Conservation (phyloP, 371 early-diverging fungal species). For the Mortierella sp. region DNA sequence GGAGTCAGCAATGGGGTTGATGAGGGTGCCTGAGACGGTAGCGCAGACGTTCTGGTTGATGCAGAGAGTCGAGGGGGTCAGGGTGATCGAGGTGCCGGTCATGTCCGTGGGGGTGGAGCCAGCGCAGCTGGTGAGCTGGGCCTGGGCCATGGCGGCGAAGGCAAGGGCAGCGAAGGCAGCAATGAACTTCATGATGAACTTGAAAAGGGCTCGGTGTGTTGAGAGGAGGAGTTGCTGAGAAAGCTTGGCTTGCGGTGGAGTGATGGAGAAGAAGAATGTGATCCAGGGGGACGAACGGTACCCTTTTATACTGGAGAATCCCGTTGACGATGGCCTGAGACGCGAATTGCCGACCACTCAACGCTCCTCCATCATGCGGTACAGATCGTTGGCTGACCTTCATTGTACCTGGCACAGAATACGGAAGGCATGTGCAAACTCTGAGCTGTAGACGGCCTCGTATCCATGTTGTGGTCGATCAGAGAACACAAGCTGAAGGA, state of each 20-base stretch:
- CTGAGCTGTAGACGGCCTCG: too few relatives aligned
- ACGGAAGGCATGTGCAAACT: too few relatives aligned
- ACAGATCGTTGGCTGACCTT: too few relatives aligned
- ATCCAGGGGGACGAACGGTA: not conserved
- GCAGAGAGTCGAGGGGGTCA: constrained; percentile 35
- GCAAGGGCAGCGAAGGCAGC: constrained; percentile 11
- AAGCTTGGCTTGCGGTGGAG: not conserved
- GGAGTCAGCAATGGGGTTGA: constrained; percentile 1
- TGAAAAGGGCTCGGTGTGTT: not conserved
- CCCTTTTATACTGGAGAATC: constrained; percentile 3
- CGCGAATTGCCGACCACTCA: not conserved
- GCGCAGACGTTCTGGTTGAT: constrained; percentile 32
- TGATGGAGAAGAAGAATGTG: not conserved
- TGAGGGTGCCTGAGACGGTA: constrained; percentile 15
- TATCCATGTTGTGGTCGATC: too few relatives aligned
- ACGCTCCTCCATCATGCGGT: not conserved
- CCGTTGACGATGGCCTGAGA: not conserved
- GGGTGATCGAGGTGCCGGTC: constrained; percentile 2
- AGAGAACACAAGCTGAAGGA: too few relatives aligned
- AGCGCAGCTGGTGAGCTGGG: constrained; percentile 31
- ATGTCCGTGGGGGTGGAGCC: constrained; percentile 7
- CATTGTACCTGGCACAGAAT: too few relatives aligned
- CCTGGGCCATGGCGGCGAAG: constrained; percentile 24
- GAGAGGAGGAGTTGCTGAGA: not conserved
- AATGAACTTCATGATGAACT: constrained; percentile 26